Conservation (phyloP, 2,329 filamentous ascomycete species). For the Purpureocillium takamizusanense region DNA sequence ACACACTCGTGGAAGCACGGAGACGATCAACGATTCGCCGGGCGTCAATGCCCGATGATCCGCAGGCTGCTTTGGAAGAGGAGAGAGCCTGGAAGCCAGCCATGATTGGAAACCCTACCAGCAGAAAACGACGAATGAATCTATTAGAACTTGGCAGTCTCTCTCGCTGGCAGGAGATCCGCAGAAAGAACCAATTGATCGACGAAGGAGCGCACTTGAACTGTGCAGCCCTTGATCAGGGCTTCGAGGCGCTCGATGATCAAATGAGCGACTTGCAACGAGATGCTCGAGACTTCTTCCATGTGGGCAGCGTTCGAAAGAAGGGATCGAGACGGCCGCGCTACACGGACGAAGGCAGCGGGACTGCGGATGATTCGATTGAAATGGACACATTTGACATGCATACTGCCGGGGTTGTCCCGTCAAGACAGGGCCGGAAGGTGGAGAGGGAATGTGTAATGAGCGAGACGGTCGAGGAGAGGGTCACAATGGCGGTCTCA, state of each 20-base stretch:
- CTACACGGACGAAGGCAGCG: constrained; percentile 20
- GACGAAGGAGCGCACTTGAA: constrained; percentile 32
- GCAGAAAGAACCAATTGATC: constrained; percentile 48
- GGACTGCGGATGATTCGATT: constrained; percentile 14
- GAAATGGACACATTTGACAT: constrained; percentile 19
- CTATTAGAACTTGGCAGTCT: constrained; percentile 59
- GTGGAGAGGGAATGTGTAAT: constrained; percentile 25
- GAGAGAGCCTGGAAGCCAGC: constrained; percentile 59
- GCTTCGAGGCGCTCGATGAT: constrained; percentile 25
- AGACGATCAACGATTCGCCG: constrained; percentile 36
- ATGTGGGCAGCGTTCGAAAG: constrained; percentile 15
- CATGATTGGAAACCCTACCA: constrained; percentile 62
- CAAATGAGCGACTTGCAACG: constrained; percentile 25
- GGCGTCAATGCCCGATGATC: constrained; percentile 29
- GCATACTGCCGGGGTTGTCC: constrained; percentile 5
- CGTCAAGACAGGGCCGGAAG: constrained; percentile 9
- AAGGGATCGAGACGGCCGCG: constrained; percentile 12
- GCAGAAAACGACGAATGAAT: constrained; percentile 60
- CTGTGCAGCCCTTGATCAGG: constrained; percentile 23
- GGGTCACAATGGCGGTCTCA: constrained; percentile 5
- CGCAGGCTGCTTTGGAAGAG: constrained; percentile 33
- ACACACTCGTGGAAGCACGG: constrained; percentile 39
- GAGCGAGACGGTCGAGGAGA: constrained; percentile 26
- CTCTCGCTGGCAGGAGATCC: constrained; percentile 66
- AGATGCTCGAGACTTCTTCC: constrained; percentile 21